phyloP scores from a whole-genome alignment of 257 asterid genomes.

The Solanum gandarillasii region DNA sequence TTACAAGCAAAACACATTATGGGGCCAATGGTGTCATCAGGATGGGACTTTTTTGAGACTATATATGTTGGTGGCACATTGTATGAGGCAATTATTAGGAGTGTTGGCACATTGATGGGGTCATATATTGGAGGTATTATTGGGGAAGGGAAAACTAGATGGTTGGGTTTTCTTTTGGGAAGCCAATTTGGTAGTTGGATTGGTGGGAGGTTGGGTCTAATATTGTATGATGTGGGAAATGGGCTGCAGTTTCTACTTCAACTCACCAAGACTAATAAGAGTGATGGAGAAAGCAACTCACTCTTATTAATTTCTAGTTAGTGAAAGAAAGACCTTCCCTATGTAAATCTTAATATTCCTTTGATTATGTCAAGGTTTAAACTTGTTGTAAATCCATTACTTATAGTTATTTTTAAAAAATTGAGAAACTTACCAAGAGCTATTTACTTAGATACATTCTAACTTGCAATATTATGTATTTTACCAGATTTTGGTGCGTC shows the following conservation, averaged over 20 bases:
- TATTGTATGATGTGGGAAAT: constrained; percentile 35
- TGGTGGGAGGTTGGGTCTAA: constrained; percentile 44
- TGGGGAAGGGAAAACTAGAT: constrained; percentile 39
- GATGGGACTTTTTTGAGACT: constrained; percentile 49
- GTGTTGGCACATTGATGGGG: constrained; percentile 31
- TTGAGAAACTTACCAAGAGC: no score
- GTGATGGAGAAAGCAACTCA: not conserved
- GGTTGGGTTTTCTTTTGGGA: constrained; percentile 49
- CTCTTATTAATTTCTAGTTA: not conserved
- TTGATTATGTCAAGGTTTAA: not conserved
- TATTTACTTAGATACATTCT: no score
- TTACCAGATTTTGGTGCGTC: no score
- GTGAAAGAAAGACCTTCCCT: not conserved
- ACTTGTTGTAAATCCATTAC: not conserved
- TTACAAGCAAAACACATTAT: constrained; percentile 27
- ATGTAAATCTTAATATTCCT: not conserved
- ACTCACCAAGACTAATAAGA: not conserved
- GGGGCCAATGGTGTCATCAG: constrained; percentile 39
- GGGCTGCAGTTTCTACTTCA: constrained; percentile 21
- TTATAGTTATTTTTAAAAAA: not conserved
- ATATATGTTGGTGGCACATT: constrained; percentile 30
- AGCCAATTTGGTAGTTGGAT: constrained; percentile 56
- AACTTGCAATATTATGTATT: no score
- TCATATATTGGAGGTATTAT: constrained; percentile 35
- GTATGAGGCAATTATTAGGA: constrained; percentile 34